phyloP scores from a whole-genome alignment of 1,139 yeast species.

The Zygoascus sp. region DNA sequence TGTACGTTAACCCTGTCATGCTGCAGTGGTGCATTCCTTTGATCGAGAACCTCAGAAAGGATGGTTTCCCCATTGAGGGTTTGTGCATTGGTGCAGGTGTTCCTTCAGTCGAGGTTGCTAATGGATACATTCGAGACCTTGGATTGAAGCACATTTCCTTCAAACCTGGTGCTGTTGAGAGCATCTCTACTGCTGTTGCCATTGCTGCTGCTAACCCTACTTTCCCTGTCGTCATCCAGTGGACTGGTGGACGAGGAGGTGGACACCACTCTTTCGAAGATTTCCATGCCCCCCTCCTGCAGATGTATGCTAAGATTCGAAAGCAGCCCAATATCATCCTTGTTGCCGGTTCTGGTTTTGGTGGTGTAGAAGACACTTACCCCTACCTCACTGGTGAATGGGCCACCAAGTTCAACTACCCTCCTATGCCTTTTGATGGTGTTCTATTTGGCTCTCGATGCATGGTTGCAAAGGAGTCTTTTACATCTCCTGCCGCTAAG shows the following conservation, averaged over 20 bases:
- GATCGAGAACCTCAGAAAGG: conserved; percentile 79
- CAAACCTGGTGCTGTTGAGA: conserved; percentile 96
- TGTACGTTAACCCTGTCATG: conserved; percentile 96
- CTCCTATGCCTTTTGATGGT: conserved; percentile 99
- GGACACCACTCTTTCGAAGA: conserved; percentile 99
- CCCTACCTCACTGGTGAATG: conserved; percentile 97
- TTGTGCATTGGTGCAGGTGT: conserved; percentile 99
- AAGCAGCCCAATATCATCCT: conserved; percentile 82
- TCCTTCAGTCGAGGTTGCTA: conserved; percentile 94
- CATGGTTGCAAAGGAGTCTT: conserved; percentile 96
- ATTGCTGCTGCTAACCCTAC: conserved; percentile 94
- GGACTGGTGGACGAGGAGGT: conserved; percentile 99
- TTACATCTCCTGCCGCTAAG: conserved; percentile 91
- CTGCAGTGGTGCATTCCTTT: conserved; percentile 98
- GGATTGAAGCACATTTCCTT: conserved; percentile 92
- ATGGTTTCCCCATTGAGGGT: conserved; percentile 94
- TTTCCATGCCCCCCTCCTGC: conserved; percentile 95
- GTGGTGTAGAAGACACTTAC: conserved; percentile 93
- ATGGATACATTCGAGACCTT: conserved; percentile 88
- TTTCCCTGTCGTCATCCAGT: conserved; percentile 95
- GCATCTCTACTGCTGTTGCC: conserved; percentile 77
- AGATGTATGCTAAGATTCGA: conserved; percentile 93
- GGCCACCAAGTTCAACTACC: conserved; percentile 80
- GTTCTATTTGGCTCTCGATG: conserved; percentile 93
- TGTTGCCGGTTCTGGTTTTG: conserved; percentile 98